These are phyloP conservation scores for Acacia melanoxylon DNA, from an alignment of 306 rosid species.

Conservation along the genomic window DNA sequence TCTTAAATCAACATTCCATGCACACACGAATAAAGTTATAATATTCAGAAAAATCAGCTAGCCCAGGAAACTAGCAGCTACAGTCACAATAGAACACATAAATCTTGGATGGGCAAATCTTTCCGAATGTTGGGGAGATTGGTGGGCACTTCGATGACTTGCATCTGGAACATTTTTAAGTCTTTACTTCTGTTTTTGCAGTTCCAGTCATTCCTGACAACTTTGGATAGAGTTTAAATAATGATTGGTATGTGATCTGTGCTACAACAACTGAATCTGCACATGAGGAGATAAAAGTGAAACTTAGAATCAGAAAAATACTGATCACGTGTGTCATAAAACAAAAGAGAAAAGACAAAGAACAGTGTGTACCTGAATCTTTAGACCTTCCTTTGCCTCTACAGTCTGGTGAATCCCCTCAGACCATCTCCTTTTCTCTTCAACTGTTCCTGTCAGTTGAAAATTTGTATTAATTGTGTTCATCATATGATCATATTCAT, in stretches of 20 bases:
- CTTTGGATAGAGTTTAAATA: conserved; percentile 95
- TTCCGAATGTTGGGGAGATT: conserved; percentile 88
- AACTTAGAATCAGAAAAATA: conserved; percentile 36
- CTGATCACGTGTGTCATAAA: conserved; percentile 12
- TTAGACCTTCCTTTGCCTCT: conserved; percentile 95
- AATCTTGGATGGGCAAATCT: conserved; percentile 95
- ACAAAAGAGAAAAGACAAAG: conserved; percentile 25
- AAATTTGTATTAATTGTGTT: conserved; percentile 24
- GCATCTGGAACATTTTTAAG: conserved; percentile 80
- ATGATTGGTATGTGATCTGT: conserved; percentile 96
- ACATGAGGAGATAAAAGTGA: conserved; percentile 34
- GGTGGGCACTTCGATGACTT: conserved; percentile 97
- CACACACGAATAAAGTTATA: no score
- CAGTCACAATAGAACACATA: no score
- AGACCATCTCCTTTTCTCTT: conserved; percentile 98
- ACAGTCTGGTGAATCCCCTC: conserved; percentile 99
- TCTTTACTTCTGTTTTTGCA: conserved; percentile 91
- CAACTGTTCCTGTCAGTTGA: conserved; percentile 95
- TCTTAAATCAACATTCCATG: no score
- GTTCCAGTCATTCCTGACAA: conserved; percentile 99
- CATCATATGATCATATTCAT: conserved; percentile 25
- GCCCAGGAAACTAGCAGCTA: no score
- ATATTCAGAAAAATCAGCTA: no score
- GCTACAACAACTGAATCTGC: conserved; percentile 98
- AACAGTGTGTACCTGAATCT: conserved; percentile 74